Percentiles rank a stretch among this genome's conserved stretches.
Conservation (phyloP, 108 stramenopile species). For the Craspedostauros australis region DNA sequence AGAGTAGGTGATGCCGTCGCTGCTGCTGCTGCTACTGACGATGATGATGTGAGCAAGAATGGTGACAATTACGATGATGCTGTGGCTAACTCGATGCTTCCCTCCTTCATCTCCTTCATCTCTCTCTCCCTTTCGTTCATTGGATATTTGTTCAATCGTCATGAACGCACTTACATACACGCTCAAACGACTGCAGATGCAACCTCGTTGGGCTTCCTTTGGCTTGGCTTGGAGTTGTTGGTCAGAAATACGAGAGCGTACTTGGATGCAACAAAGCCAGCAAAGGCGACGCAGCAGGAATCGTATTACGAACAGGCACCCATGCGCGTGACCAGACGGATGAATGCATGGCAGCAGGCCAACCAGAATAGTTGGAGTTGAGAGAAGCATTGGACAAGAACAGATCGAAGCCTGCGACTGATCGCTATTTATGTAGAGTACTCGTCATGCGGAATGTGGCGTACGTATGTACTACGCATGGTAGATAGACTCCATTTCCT, state of each 20-base stretch:
- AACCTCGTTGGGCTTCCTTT: slow-evolving; percentile 63
- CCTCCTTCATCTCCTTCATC: not conserved
- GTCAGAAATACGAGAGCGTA: slow-evolving; percentile 62
- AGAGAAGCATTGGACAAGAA: not conserved
- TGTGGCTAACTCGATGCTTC: not conserved
- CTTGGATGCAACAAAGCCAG: slow-evolving; percentile 31
- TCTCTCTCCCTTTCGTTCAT: not conserved
- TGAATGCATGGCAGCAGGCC: slow-evolving; percentile 52
- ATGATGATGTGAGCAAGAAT: no score
- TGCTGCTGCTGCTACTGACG: no score
- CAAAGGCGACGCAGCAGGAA: not conserved
- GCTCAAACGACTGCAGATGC: slow-evolving; percentile 1
- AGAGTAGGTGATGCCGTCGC: not conserved
- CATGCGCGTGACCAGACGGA: slow-evolving; percentile 25
- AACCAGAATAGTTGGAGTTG: slow-evolving; percentile 13
- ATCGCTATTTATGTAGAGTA: no score
- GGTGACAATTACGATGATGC: not conserved
- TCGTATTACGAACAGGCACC: not conserved
- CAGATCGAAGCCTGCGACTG: not conserved
- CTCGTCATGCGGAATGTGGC: no score
- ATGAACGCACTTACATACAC: not conserved
- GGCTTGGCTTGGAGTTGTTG: slow-evolving; percentile 69
- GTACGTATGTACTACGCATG: no score
- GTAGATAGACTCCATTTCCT: no score
- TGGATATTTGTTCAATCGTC: not conserved